Conservation (phyloP, 768 basidiomycete genomes). For the Daedaleopsis nitida region DNA sequence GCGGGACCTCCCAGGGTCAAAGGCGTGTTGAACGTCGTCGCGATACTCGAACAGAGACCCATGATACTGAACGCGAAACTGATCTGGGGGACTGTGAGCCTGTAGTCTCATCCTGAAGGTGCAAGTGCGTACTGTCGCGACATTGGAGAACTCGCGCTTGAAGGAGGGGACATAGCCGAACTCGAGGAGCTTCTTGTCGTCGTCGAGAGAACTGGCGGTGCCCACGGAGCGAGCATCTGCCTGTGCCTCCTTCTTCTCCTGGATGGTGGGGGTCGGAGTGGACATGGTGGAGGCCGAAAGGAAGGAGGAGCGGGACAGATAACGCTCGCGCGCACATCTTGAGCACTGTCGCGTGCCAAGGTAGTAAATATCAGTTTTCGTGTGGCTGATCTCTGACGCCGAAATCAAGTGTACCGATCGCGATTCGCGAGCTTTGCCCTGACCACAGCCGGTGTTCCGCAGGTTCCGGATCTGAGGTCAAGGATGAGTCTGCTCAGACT, state of each 20-base stretch:
- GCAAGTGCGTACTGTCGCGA: conserved; percentile 61
- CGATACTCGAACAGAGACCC: conserved; percentile 77
- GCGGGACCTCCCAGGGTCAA: conserved; percentile 69
- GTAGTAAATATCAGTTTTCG: background rate
- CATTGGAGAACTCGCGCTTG: conserved; percentile 81
- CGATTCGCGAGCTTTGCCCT: background rate
- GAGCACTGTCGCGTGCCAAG: conserved; percentile 16
- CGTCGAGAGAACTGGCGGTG: conserved; percentile 43
- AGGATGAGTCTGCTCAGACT: too few relatives aligned
- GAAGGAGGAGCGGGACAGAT: conserved; percentile 14
- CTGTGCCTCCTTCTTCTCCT: conserved; percentile 16
- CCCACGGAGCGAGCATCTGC: conserved; percentile 17
- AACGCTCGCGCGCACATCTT: conserved; percentile 7
- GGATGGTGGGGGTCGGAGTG: conserved; percentile 1
- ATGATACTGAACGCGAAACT: conserved; percentile 81
- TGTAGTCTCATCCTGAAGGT: background rate
- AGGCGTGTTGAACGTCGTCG: conserved; percentile 79
- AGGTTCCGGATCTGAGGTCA: too few relatives aligned
- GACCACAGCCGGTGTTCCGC: background rate
- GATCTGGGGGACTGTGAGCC: conserved; percentile 42
- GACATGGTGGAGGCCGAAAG: conserved; percentile 20
- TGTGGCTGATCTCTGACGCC: background rate
- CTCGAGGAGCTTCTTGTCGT: conserved; percentile 65
- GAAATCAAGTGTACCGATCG: background rate
- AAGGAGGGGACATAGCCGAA: conserved; percentile 80